These are phyloP conservation scores for Geotrichum restrictum DNA, from an alignment of 1,139 yeast species.

Conservation along the genomic window DNA sequence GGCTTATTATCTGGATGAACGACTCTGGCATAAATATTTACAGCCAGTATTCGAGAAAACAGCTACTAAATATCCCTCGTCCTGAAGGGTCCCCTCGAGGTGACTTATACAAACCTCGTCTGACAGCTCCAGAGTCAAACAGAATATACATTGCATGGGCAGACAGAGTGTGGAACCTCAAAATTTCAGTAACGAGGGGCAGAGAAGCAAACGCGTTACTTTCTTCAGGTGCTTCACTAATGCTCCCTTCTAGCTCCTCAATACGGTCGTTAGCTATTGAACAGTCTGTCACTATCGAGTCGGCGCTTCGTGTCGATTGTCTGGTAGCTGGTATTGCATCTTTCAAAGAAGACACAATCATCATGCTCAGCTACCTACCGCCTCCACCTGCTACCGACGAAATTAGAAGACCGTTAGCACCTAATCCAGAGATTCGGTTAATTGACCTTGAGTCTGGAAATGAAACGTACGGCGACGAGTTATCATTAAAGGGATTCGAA, in stretches of 20 bases:
- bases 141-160: conserved; percentile 82
- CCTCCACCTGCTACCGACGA: conserved; percentile 25
- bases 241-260: conserved; percentile 29
- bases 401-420: conserved; percentile 24
- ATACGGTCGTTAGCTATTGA: conserved; percentile 38
- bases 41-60: conserved; percentile 27
- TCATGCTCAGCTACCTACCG: conserved; percentile 43
- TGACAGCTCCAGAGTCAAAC: conserved; percentile 63
- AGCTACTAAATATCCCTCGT: conserved; percentile 50
- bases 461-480: conserved; percentile 79
- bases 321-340: conserved; percentile 75
- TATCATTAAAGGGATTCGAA: conserved; percentile 57
- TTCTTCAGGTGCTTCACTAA: conserved; percentile 39
- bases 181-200: conserved; percentile 38
- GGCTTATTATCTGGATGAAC: conserved; percentile 76
- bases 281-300: conserved; percentile 54
- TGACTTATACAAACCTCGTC: conserved; percentile 80
- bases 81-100: conserved; percentile 66
- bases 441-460: conserved; percentile 63
- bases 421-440: conserved; percentile 68
- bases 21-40: conserved; percentile 63
- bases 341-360: conserved; percentile 44
- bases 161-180: conserved; percentile 67
- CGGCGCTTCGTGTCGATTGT: conserved; percentile 53
- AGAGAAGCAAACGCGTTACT: conserved; percentile 13